Base-by-base conservation (phyloP, 2,329 filamentous ascomycete species). In the Madurella fahalii region DNA sequence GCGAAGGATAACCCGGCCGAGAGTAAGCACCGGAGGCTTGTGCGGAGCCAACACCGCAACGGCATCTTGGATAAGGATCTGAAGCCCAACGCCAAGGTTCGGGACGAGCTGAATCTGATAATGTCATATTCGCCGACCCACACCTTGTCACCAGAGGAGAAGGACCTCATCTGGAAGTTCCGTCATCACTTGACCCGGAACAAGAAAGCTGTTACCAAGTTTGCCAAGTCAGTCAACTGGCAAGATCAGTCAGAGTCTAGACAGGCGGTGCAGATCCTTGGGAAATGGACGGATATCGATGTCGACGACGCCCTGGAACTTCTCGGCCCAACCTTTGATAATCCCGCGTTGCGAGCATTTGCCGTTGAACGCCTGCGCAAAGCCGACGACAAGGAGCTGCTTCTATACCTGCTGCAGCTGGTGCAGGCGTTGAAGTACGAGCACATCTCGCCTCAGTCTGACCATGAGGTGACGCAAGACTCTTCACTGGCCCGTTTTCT, bases 211-310 rank as follows among this genome's bases (percentile, higher is more conserved):
- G 77, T 97, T 54, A 99, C 93, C 34, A 99, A 99, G 65, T 95
- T 99, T 63, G 90, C 97, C 69, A 99, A 97, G 70, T 96, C 93
- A 0, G 93, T 96, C 40, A 92, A 95, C 62, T 99, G 94, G 93
- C 84, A 83, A 47, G 93, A 96, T 68, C 81, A 83, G 45, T 84
- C 84, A 58, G 93, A 99, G 75, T 85, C 89, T 4, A 86, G 89
- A 56, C 91, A 96, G 73, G 92, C 93, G 5, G 89, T 94, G 20
- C 90, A 95, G 58, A 84, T 99, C 4, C 79, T 99, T 16, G 84
- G 87, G 0, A 93, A 92, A 63, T 99, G 94, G 94, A 95, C 89
- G 0, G 90, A 95, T 61, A 96, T 99, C 55, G 94, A 97, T 67
- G 86, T 99, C 5, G 95, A 99, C 64, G 94, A 97, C 74, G 94